Conservation (phyloP, 345 rosid species). For the Noccaea bulbosa region DNA sequence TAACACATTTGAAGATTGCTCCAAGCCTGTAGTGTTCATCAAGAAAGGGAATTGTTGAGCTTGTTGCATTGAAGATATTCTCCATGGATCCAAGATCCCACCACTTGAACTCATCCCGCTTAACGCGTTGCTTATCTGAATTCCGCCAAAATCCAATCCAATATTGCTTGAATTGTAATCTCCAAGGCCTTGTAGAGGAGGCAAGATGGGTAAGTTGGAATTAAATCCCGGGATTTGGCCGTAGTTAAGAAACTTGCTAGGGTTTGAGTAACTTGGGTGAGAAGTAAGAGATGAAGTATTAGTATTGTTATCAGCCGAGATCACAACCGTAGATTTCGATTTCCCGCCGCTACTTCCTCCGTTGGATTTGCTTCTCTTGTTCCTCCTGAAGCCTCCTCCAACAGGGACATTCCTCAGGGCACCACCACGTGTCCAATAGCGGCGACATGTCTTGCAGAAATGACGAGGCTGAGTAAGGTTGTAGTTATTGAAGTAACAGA, state of each 20-base stretch:
- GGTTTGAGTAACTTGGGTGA: conserved; percentile 45
- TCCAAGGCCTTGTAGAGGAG: conserved; percentile 40
- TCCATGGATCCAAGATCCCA: conserved; percentile 41
- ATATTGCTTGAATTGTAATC: conserved; percentile 37
- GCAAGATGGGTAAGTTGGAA: conserved; percentile 30
- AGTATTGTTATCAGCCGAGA: conserved; percentile 31
- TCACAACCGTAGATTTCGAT: conserved; percentile 38
- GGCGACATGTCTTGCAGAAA: conserved; percentile 84
- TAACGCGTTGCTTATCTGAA: conserved; percentile 29
- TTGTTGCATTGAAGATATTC: conserved; percentile 40
- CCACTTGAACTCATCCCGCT: conserved; percentile 34
- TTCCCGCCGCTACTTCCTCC: conserved; percentile 13
- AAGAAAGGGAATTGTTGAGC: conserved; percentile 44
- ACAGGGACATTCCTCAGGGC: conserved; percentile 81
- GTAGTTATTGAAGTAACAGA: conserved; percentile 85
- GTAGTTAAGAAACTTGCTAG: conserved; percentile 40
- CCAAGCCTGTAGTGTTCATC: conserved; percentile 30
- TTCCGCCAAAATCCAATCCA: conserved; percentile 38
- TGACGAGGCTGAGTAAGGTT: conserved; percentile 85
- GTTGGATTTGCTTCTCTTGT: conserved; percentile 64
- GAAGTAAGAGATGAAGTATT: conserved; percentile 34
- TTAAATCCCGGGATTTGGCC: conserved; percentile 29
- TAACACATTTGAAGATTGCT: conserved; percentile 32
- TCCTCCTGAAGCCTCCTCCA: conserved; percentile 82
- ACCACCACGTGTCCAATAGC: conserved; percentile 90